Evolutionary conservation across 768 basidiomycete genomes (phyloP).

Genomic region (Chiua virens): DNA sequence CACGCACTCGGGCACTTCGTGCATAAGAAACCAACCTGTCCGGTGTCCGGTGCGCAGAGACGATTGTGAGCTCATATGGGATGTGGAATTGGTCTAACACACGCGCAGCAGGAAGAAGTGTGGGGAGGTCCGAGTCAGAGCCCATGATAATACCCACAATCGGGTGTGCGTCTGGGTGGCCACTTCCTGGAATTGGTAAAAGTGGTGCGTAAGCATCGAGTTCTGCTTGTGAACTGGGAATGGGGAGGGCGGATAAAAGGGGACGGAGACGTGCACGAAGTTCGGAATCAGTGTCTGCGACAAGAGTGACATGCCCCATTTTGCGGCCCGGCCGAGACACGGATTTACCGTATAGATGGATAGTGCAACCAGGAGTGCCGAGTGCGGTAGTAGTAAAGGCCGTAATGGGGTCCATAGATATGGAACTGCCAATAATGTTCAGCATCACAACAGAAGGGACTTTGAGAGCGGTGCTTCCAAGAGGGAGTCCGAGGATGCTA

Average conservation of each 20-base stretch:
- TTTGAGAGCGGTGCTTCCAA: constrained; percentile 85
- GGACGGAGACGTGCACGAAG: constrained; percentile 67
- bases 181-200: constrained; percentile 42
- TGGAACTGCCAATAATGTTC: constrained; percentile 87
- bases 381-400: constrained; percentile 60
- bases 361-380: constrained; percentile 66
- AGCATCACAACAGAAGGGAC: constrained; percentile 90
- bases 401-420: constrained; percentile 59
- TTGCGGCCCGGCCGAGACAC: constrained; percentile 89
- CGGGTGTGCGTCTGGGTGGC: constrained; percentile 64
- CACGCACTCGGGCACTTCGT: constrained; percentile 63
- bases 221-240: constrained; percentile 40
- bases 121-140: constrained; percentile 95
- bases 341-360: constrained; percentile 94
- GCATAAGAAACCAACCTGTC: constrained; percentile 84
- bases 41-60: constrained; percentile 95
- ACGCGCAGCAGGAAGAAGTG: constrained; percentile 85
- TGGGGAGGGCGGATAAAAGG: constrained; percentile 66
- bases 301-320: constrained; percentile 96
- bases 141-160: constrained; percentile 97
- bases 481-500: constrained; percentile 85
- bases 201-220: constrained; percentile 52
- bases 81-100: constrained; percentile 81
- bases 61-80: constrained; percentile 93
- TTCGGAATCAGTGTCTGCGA: constrained; percentile 78